Evolutionary conservation across 306 rosid species (phyloP), one percentile per base, ranked within the genome.

Genomic region (Begonia loranthoides): DNA sequence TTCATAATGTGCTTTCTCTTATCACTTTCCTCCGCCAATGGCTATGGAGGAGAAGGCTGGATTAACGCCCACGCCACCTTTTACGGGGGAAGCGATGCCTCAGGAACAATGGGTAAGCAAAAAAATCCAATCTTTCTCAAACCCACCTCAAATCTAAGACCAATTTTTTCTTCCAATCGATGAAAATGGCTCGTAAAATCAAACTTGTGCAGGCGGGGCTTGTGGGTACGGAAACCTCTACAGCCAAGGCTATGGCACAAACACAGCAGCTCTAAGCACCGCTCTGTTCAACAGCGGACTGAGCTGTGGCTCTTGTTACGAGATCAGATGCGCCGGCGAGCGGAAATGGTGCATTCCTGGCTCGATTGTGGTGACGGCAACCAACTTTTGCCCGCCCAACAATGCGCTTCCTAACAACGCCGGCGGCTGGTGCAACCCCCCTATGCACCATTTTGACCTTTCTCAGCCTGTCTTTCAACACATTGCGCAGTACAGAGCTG

Each of bases 381-480:
- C 88, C 14, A 81, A 81, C 14, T 81, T 81, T 74, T 81, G 88
- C 9, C 88, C 88, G 0, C 88, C 88, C 40, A 81, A 81, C 63
- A 81, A 66, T 15, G 88, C 84, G 56, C 69, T 81, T 4, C 88
- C 88, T 4, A 81, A 77, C 48, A 73, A 69, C 22, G 66, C 66
- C 11, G 88, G 88, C 1, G 88, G 88, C 0, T 81, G 88, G 88
- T 81, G 88, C 10, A 81, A 81, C 73, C 84, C 81, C 64, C 88
- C 88, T 12, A 71, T 44, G 13, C 88, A 77, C 38, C 88, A 81
- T 49, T 81, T 81, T 56, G 88, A 81, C 52, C 88, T 81, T 17
- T 46, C 88, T 48, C 84, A 81, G 59, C 84, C 88, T 38, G 77
- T 77, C 6, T 81, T 70, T 55, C 75, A 68, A 0, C 78, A 59